phyloP scores from a whole-genome alignment of 2,329 filamentous ascomycete species.

The Aureobasidium sp. region DNA sequence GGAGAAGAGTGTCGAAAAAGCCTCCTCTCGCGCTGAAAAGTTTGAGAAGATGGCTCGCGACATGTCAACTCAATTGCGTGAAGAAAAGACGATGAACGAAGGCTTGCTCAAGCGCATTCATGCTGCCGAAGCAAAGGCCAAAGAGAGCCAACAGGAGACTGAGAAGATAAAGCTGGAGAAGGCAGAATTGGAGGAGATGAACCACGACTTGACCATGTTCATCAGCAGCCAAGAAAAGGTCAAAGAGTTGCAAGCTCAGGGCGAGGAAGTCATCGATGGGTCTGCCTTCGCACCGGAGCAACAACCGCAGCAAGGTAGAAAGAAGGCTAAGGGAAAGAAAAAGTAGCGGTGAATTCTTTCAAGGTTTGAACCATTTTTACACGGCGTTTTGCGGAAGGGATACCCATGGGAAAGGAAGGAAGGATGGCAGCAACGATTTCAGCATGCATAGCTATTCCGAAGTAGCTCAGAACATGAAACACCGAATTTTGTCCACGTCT shows the following conservation, averaged over 20 bases:
- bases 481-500: background rate
- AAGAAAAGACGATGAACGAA: conserved; percentile 80
- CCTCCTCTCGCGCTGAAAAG: conserved; percentile 61
- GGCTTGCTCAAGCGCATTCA: conserved; percentile 77
- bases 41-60: conserved; percentile 69
- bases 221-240: conserved; percentile 79
- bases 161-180: conserved; percentile 46
- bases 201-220: conserved; percentile 79
- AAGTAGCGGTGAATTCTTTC: conserved; percentile 19
- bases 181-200: conserved; percentile 73
- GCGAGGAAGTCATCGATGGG: conserved; percentile 69
- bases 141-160: conserved; percentile 45
- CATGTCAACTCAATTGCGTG: conserved; percentile 67
- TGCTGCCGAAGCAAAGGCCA: conserved; percentile 55
- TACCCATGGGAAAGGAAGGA: background rate
- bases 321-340: conserved; percentile 44
- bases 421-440: background rate
- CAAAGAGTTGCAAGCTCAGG: conserved; percentile 51
- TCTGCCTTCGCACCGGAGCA: conserved; percentile 50
- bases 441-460: conserved; percentile 1
- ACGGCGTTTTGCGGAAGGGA: conserved; percentile 8
- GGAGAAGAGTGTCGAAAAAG: conserved; percentile 65
- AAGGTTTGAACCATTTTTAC: background rate
- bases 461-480: background rate
- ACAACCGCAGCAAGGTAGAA: conserved; percentile 30